These are phyloP conservation scores for Dorcoceras hygrometricum DNA, from an alignment of 257 asterid species.

Conservation along the genomic window DNA sequence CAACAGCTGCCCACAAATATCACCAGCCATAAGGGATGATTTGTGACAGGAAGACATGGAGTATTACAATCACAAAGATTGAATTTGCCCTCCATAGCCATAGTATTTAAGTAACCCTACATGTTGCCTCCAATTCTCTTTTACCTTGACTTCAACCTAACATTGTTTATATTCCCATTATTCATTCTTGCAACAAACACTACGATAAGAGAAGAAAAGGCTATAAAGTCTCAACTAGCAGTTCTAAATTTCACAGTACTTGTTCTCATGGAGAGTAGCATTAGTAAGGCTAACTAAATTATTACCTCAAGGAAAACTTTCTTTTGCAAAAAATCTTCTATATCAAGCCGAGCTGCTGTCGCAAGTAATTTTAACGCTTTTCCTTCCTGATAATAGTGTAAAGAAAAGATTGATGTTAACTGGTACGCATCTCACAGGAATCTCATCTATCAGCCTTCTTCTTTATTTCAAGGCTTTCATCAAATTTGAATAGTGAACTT, in stretches of 20 bases:
- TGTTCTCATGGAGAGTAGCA: conserved; percentile 1
- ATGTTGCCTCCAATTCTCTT: conserved; percentile 93
- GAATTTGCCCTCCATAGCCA: conserved; percentile 85
- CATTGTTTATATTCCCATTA: conserved; percentile 8
- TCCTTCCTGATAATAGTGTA: conserved; percentile 60
- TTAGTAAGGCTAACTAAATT: conserved; percentile 3
- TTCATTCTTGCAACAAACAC: conserved; percentile 8
- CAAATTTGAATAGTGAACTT: background rate
- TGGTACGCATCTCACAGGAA: background rate
- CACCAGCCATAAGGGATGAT: background rate
- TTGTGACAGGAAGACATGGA: background rate
- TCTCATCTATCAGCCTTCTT: background rate
- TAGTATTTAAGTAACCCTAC: conserved; percentile 92
- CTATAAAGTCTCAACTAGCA: background rate
- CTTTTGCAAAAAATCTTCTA: conserved; percentile 97
- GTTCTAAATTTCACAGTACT: background rate
- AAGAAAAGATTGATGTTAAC: conserved; percentile 13
- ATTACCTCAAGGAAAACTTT: conserved; percentile 90
- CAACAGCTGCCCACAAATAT: background rate
- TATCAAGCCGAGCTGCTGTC: conserved; percentile 91
- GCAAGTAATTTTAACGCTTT: conserved; percentile 91
- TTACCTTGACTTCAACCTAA: conserved; percentile 89
- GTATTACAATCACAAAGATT: conserved; percentile 46
- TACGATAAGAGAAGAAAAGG: background rate
- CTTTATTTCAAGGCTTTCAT: background rate